Evolutionary conservation across 345 rosid species (phyloP).

Genomic region (Salix arbutifolia): DNA sequence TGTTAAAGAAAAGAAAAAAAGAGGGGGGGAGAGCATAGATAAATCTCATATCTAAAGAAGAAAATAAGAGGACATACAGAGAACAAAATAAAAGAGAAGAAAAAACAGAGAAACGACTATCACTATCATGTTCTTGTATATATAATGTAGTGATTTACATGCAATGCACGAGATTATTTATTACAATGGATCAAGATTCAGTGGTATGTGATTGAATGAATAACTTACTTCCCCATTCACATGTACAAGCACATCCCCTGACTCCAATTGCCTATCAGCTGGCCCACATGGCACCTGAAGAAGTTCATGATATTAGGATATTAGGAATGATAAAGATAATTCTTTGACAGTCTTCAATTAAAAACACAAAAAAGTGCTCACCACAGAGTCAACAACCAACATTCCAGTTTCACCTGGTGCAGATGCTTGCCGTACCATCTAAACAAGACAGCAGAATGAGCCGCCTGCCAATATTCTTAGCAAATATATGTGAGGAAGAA

Average conservation of each 20-base stretch:
- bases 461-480: not conserved
- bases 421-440: slow-evolving; percentile 82
- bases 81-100: too few relatives aligned
- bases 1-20: too few relatives aligned
- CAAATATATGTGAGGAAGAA: not conserved
- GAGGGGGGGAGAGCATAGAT: too few relatives aligned
- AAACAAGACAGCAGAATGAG: slow-evolving; percentile 25
- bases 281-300: slow-evolving; percentile 94
- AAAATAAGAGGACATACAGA: too few relatives aligned
- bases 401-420: slow-evolving; percentile 83
- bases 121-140: too few relatives aligned
- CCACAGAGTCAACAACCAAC: slow-evolving; percentile 95
- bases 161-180: too few relatives aligned
- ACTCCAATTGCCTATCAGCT: slow-evolving; percentile 71
- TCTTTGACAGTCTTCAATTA: not conserved
- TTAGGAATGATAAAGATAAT: slow-evolving; percentile 15
- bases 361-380: slow-evolving; percentile 25
- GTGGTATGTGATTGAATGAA: not conserved
- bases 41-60: too few relatives aligned
- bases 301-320: too few relatives aligned
- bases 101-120: too few relatives aligned
- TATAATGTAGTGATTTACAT: too few relatives aligned
- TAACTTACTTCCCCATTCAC: slow-evolving; percentile 81
- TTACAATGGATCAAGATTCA: too few relatives aligned
- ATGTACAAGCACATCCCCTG: slow-evolving; percentile 91